These are phyloP conservation scores for Podaxis sp. DNA, from an alignment of 768 basidiomycete genomes.

Conservation along the genomic window DNA sequence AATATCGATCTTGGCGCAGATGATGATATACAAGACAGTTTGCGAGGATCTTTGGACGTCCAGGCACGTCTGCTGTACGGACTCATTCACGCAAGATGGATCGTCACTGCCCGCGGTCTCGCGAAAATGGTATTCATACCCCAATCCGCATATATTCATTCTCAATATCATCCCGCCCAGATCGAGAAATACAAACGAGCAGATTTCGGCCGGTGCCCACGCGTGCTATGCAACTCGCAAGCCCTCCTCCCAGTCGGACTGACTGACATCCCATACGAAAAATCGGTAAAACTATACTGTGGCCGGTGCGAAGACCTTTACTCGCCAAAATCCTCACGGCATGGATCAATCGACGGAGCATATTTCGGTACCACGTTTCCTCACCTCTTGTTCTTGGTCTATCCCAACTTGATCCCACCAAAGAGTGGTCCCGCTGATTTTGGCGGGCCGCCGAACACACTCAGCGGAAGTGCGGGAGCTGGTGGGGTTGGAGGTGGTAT, in stretches of 20 bases:
- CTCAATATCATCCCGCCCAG: conserved; percentile 32
- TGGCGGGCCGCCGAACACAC: conserved; percentile 17
- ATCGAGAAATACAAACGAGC: conserved; percentile 98
- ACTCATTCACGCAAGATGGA: conserved; percentile 32
- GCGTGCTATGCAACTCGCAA: conserved; percentile 93
- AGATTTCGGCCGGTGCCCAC: conserved; percentile 97
- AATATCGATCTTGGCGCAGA: conserved; percentile 45
- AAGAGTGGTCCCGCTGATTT: conserved; percentile 57
- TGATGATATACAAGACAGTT: conserved; percentile 92
- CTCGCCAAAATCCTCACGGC: conserved; percentile 94
- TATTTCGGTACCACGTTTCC: conserved; percentile 99
- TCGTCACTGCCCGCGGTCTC: not conserved
- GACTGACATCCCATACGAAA: conserved; percentile 96
- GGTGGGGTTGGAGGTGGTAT: not conserved
- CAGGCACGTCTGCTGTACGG: conserved; percentile 94
- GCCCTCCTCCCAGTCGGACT: conserved; percentile 96
- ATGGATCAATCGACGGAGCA: conserved; percentile 97
- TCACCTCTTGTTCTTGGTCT: conserved; percentile 95
- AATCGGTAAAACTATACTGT: conserved; percentile 98
- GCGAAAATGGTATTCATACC: not conserved
- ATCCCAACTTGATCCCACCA: conserved; percentile 87
- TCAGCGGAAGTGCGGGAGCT: conserved; percentile 22
- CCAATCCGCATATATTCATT: not conserved
- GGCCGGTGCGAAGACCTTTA: conserved; percentile 99
- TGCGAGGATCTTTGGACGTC: conserved; percentile 87